A percentile compares a stretch with the other conserved stretches of the same genome.
phyloP scores from a whole-genome alignment of 345 rosid species.

The Mallotus nudiflorus region DNA sequence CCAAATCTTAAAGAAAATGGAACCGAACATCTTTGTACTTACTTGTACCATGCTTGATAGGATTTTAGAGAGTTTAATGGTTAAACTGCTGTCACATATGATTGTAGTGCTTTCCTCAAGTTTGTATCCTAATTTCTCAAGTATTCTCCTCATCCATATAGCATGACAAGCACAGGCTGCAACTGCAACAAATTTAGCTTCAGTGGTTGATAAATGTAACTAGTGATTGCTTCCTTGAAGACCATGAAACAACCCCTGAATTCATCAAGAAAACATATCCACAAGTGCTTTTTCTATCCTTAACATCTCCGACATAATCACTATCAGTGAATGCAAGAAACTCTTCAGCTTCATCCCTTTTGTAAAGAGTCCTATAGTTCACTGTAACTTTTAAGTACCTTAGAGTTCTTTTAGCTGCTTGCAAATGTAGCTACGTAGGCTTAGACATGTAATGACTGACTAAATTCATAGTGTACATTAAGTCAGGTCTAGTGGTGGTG shows the following conservation, averaged over 20 bases:
- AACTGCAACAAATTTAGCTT: not conserved
- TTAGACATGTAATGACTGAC: conserved; percentile 1
- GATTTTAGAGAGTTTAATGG: too few relatives aligned
- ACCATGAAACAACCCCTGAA: not conserved
- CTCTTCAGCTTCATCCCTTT: not conserved
- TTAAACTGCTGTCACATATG: too few relatives aligned
- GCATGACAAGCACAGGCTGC: too few relatives aligned
- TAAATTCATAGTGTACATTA: conserved; percentile 1
- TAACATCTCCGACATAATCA: conserved; percentile 1
- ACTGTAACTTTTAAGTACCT: not conserved
- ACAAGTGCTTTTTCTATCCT: too few relatives aligned
- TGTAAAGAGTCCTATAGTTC: not conserved
- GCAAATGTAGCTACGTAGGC: not conserved
- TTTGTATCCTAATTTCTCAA: too few relatives aligned
- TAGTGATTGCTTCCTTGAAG: too few relatives aligned
- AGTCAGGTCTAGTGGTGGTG: too few relatives aligned
- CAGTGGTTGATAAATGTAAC: not conserved
- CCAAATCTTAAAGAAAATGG: too few relatives aligned
- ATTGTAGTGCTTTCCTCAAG: too few relatives aligned
- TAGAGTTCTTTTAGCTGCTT: not conserved
- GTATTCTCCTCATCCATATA: too few relatives aligned
- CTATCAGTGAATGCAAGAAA: not conserved
- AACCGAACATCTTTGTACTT: too few relatives aligned
- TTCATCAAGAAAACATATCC: not conserved
- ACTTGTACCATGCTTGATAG: too few relatives aligned